Evolutionary conservation across 495 filamentous ascomycete genomes (phyloP).

Genomic region (Tuber indicum): DNA sequence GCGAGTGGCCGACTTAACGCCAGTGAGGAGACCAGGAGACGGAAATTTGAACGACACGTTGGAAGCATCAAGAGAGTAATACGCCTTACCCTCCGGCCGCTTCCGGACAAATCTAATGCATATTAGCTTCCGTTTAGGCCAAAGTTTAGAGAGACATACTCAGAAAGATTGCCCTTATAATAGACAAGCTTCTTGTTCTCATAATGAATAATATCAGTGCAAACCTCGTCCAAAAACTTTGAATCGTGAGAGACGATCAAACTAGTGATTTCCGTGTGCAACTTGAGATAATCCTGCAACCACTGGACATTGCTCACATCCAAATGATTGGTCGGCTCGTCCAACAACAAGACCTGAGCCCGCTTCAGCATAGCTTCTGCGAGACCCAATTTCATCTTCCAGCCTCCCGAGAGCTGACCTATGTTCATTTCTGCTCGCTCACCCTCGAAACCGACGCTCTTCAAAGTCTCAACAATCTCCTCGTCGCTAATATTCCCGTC

Average conservation of each 20-base stretch:
- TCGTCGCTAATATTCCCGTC: slow-evolving; percentile 53
- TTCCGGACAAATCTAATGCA: slow-evolving; percentile 64
- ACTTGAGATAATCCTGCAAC: slow-evolving; percentile 91
- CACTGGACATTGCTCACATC: slow-evolving; percentile 95
- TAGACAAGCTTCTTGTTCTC: slow-evolving; percentile 92
- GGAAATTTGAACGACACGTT: slow-evolving; percentile 97
- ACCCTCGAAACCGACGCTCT: slow-evolving; percentile 91
- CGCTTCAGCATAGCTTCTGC: slow-evolving; percentile 94
- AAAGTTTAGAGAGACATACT: slow-evolving; percentile 39
- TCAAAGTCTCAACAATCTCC: slow-evolving; percentile 72
- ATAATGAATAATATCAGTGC: slow-evolving; percentile 99
- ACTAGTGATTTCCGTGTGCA: slow-evolving; percentile 91
- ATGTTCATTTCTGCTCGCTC: slow-evolving; percentile 72
- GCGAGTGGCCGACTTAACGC: slow-evolving; percentile 89
- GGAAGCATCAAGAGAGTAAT: slow-evolving; percentile 91
- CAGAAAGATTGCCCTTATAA: slow-evolving; percentile 91
- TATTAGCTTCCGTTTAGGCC: slow-evolving; percentile 22
- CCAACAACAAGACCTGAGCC: slow-evolving; percentile 88
- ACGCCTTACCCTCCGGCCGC: slow-evolving; percentile 94
- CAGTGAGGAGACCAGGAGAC: slow-evolving; percentile 83
- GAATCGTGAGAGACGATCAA: slow-evolving; percentile 99
- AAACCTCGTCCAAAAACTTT: slow-evolving; percentile 90
- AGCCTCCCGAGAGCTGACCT: slow-evolving; percentile 94
- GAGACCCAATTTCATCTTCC: slow-evolving; percentile 99
- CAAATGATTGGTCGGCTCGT: slow-evolving; percentile 98